phyloP scores from a whole-genome alignment of 78 protist species.

The Mastigamoeba balamuthi region DNA sequence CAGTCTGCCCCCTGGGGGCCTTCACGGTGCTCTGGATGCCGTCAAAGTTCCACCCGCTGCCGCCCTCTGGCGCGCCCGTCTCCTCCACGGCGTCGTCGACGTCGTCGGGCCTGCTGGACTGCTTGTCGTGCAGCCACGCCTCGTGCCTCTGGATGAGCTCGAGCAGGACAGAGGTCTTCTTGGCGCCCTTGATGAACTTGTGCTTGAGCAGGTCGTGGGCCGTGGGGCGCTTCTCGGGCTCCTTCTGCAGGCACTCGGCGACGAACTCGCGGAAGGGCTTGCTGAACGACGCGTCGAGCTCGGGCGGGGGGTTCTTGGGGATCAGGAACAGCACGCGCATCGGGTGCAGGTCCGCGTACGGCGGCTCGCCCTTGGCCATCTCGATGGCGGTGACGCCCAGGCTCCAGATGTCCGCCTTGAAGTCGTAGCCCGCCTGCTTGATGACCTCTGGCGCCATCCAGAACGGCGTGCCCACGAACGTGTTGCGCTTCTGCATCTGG shows the following conservation, averaged over 20 bases:
- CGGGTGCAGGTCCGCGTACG: constrained; percentile 85
- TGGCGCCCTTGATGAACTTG: constrained; percentile 58
- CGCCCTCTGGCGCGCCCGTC: background rate
- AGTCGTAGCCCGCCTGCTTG: constrained; percentile 59
- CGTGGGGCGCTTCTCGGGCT: constrained; percentile 74
- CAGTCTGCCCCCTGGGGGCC: background rate
- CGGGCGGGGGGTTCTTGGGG: constrained; percentile 87
- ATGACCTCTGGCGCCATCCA: constrained; percentile 99
- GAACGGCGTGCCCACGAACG: constrained; percentile 91
- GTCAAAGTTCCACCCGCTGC: constrained; percentile 34
- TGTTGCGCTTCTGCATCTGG: constrained; percentile 73
- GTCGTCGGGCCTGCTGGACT: background rate
- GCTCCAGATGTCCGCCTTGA: constrained; percentile 96
- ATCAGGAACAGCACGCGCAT: constrained; percentile 88
- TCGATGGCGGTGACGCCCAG: constrained; percentile 98
- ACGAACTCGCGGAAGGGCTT: constrained; percentile 76
- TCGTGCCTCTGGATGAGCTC: constrained; percentile 64
- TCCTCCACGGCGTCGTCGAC: constrained; percentile 36
- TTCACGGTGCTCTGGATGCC: constrained; percentile 18
- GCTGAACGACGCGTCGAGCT: constrained; percentile 55
- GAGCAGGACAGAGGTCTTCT: constrained; percentile 39
- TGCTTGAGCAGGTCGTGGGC: constrained; percentile 87
- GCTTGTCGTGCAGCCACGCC: constrained; percentile 34
- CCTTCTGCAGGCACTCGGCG: constrained; percentile 74
- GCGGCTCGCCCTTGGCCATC: constrained; percentile 91